These are phyloP conservation scores for Blastocystis sp. DNA, from an alignment of 352 stramenopile species.

Conservation along the genomic window DNA sequence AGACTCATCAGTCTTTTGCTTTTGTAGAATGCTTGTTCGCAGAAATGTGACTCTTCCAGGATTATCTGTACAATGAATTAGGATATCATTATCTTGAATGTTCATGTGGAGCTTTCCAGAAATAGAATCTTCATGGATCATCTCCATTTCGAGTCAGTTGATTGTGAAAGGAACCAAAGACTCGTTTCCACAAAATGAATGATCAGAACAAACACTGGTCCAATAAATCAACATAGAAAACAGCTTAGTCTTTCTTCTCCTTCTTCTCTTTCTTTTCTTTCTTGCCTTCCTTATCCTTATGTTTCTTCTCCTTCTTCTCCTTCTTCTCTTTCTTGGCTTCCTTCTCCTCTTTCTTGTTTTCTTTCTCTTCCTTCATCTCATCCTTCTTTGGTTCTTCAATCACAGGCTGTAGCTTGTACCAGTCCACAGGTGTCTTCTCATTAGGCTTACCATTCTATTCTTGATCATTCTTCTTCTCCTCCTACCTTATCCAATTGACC, in stretches of 20 bases:
- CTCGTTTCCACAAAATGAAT: too few relatives aligned
- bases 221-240: too few relatives aligned
- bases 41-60: constrained; percentile 25
- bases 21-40: constrained; percentile 33
- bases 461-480: constrained; percentile 65
- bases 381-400: constrained; percentile 65
- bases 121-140: not conserved
- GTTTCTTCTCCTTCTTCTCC: constrained; percentile 72
- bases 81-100: constrained; percentile 3
- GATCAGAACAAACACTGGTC: too few relatives aligned
- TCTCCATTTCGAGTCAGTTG: not conserved
- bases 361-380: constrained; percentile 69
- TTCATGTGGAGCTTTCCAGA: constrained; percentile 49
- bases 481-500: constrained; percentile 79
- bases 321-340: constrained; percentile 71
- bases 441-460: constrained; percentile 80
- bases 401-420: constrained; percentile 70
- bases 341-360: constrained; percentile 74
- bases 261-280: constrained; percentile 61
- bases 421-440: constrained; percentile 78
- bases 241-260: not conserved
- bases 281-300: constrained; percentile 69
- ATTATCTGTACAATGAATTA: constrained; percentile 58
- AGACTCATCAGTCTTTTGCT: not conserved
- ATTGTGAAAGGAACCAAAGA: too few relatives aligned